Evolutionary conservation across 208 protist genomes (phyloP), one percentile per base, ranked within the genome.

Genomic region (Herpetomonas tarakana): DNA sequence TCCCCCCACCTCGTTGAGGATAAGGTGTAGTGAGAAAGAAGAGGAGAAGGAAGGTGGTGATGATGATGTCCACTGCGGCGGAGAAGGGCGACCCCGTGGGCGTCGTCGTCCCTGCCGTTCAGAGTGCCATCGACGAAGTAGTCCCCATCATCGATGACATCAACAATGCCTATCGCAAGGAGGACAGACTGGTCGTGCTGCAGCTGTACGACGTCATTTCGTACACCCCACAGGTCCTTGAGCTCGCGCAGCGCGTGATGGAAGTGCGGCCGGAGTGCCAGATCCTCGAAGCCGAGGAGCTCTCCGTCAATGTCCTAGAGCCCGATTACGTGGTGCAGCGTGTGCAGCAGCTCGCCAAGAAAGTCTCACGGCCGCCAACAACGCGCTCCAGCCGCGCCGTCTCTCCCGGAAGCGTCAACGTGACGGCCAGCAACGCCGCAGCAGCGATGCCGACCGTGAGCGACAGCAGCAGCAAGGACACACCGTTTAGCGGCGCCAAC

Each of bases 161-260:
- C 24, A 66, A 25, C 59, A 27, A 60, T 3, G 53, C 65, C 0
- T 75, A 67, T 24, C 75, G 78, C 52, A 92, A 92, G 52, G 62
- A 41, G 0, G 77, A 86, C 41, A 74, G 81, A 38, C 74, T 71
- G 24, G 65, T 74, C 45, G 83, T 88, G 2, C 56, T 95, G 47
- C 86, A 92, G 64, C 62, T 72, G 31, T 95, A 88, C 60, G 89
- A 95, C 54, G 74, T 87, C 53, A 52, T 95, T 18, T 62, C 78
- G 58, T 74, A 73, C 19, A 57, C 74, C n/a, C 59, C 67, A 1
- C 71, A 72, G 16, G 39, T 91, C 19, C 41, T 65, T 41, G 49
- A 59, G 39, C 62, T 83, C 1, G 71, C 75, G 16, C 65, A 67
- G 7, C 53, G 49, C 24, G 51, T 62, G 11, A 12, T 74, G 9